These are phyloP conservation scores for Trametes gibbosa DNA, from an alignment of 768 basidiomycete species.

Conservation along the genomic window DNA sequence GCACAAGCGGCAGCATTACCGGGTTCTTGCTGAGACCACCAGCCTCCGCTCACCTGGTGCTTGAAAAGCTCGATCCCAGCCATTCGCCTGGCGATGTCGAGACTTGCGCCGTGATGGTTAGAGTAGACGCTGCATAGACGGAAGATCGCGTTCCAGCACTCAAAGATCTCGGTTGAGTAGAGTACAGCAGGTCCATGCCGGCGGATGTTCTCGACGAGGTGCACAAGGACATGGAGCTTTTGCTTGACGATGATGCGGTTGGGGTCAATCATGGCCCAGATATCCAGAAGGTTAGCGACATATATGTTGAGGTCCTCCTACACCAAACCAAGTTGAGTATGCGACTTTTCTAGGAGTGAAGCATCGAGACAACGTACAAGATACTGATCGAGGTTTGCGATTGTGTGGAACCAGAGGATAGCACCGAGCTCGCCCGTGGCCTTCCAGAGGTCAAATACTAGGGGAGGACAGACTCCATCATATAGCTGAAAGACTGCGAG, in stretches of 20 bases:
- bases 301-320: slow-evolving; percentile 15
- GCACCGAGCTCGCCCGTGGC: slow-evolving; percentile 18
- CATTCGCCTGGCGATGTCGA: slow-evolving; percentile 17
- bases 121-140: slow-evolving; percentile 38
- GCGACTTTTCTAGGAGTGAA: too few species aligned
- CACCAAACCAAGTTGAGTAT: neutral
- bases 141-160: slow-evolving; percentile 44
- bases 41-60: slow-evolving; percentile 26
- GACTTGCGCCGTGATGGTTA: slow-evolving; percentile 41
- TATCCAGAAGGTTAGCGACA: slow-evolving; percentile 20
- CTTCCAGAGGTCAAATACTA: slow-evolving; percentile 13
- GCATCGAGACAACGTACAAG: slow-evolving; percentile 9
- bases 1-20: neutral
- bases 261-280: slow-evolving; percentile 15
- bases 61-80: slow-evolving; percentile 25
- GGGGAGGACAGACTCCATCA: slow-evolving; percentile 7
- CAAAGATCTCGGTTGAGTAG: slow-evolving; percentile 38
- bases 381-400: slow-evolving; percentile 14
- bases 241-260: slow-evolving; percentile 14
- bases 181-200: slow-evolving; percentile 34
- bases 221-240: slow-evolving; percentile 20
- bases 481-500: slow-evolving; percentile 35
- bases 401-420: slow-evolving; percentile 16
- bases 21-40: slow-evolving; percentile 1
- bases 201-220: slow-evolving; percentile 18